Evolutionary conservation across 257 asterid species (phyloP), one percentile per base, ranked within the genome.

Genomic region (Leonotis leonurus): DNA sequence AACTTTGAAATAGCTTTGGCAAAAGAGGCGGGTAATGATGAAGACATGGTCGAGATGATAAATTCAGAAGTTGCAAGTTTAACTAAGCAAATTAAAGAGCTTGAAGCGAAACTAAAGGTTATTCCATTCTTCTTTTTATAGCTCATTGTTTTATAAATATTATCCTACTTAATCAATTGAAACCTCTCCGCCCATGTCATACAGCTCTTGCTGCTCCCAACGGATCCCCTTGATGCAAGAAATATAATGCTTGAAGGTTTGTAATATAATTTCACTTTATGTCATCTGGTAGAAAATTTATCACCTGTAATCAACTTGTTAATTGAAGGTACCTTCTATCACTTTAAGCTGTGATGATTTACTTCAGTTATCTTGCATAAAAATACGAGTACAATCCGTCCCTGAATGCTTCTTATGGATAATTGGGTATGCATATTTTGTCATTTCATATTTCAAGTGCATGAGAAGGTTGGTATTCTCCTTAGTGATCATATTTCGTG

Each of bases 221-320:
- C 84, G 3, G 96, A 93, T 76, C 99, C 99, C 60, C 97, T 93
- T 24, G 97, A 93, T 85, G 81, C 79, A 11, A 89, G 99, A 78
- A 93, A 93, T 76, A 93, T 93, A 65, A 77, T 93, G 97, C 88
- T 93, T 64, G 99, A 93, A 93, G 97, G 99, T 92, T 59, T 37
- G 77, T 44, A 50, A 14, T 52, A 10, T 36, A 16, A 9, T 50
- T 50, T 20, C 25, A 6, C 65, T 48, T 55, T 12, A 27, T 64
- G n/a, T 56, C 30, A 55, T 41, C 43, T 25, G 20, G 68, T 53
- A 56, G n/a, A 50, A 60, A 44, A n/a, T n/a, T n/a, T 37, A 73
- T 60, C 55, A 20, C 24, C 58, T 60, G 44, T 35, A 21, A 51
- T 62, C 16, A 10, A 66, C 72, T 20, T 57, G 67, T 39, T 53